phyloP scores from a whole-genome alignment of 148 eudicot species.

The Selenicereus undatus region DNA sequence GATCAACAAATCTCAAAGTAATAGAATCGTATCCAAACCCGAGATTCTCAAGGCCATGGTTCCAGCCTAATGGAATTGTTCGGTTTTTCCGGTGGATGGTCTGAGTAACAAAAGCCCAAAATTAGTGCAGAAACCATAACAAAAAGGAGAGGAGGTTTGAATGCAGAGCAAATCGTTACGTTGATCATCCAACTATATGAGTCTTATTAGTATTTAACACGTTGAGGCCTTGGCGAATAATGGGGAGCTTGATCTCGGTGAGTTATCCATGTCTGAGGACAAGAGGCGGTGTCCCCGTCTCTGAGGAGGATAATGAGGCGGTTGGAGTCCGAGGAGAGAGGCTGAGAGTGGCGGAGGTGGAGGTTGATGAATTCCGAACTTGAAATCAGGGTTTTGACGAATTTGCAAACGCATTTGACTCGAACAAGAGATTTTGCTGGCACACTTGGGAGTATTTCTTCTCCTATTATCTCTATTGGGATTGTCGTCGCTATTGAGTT shows the following conservation, averaged over 20 bases:
- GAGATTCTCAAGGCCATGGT: not conserved
- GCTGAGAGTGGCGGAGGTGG: conserved; percentile 17
- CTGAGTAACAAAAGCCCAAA: not conserved
- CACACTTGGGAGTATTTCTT: conserved; percentile 12
- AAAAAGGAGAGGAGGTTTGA: no score
- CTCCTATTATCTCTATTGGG: conserved; percentile 10
- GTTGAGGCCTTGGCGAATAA: no score
- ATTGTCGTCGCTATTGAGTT: no score
- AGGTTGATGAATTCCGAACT: conserved; percentile 10
- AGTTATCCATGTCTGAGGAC: no score
- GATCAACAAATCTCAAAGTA: no score
- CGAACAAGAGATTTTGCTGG: conserved; percentile 19
- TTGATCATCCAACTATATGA: conserved; percentile 13
- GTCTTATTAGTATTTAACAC: no score
- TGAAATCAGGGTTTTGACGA: conserved; percentile 15
- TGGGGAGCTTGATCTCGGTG: no score
- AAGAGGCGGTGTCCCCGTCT: no score
- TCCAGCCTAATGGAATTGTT: not conserved
- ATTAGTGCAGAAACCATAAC: no score
- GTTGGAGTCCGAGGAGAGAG: not conserved
- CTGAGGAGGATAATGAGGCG: conserved; percentile 18
- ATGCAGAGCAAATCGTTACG: conserved; percentile 19
- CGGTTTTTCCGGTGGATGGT: conserved; percentile 9
- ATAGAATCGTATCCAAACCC: conserved; percentile 24
- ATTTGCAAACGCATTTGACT: conserved; percentile 25